Evolutionary conservation across 768 basidiomycete genomes (phyloP).

Genomic region (Mycena epipterygia): DNA sequence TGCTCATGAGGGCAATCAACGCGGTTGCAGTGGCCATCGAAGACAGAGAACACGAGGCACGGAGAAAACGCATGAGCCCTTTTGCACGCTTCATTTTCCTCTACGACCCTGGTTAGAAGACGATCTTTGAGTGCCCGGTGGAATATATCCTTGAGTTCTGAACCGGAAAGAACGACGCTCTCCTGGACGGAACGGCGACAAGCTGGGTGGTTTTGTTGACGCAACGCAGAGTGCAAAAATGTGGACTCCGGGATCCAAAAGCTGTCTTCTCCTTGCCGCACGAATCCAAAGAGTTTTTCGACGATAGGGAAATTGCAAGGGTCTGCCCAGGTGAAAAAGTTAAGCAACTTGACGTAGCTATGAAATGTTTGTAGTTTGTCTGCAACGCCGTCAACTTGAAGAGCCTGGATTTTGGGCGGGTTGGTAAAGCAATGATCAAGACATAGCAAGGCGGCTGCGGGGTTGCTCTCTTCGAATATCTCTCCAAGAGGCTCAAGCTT

Average conservation of each 20-base stretch:
- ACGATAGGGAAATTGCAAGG: constrained; percentile 18
- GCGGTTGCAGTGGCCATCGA: constrained; percentile 47
- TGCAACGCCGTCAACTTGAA: constrained; percentile 43
- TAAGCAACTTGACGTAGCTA: constrained; percentile 44
- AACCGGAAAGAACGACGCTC: constrained; percentile 30
- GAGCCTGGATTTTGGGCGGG: constrained; percentile 41
- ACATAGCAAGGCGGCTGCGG: constrained; percentile 56
- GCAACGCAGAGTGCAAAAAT: constrained; percentile 18
- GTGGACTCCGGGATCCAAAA: constrained; percentile 34
- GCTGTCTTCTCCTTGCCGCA: constrained; percentile 18
- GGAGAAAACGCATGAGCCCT: constrained; percentile 50
- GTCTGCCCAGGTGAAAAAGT: constrained; percentile 21
- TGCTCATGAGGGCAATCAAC: constrained; percentile 55
- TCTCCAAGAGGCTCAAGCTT: constrained; percentile 49
- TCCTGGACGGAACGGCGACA: neutral
- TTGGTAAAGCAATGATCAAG: constrained; percentile 56
- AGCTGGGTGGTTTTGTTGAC: constrained; percentile 9
- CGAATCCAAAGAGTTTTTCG: constrained; percentile 25
- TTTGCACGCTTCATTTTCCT: constrained; percentile 51
- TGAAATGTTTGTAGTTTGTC: constrained; percentile 50
- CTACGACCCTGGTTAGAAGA: constrained; percentile 44
- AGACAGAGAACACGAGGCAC: constrained; percentile 52
- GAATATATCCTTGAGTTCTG: constrained; percentile 42
- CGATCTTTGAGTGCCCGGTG: constrained; percentile 40
- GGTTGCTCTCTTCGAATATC: constrained; percentile 46